Conservation (phyloP, 2,329 filamentous ascomycete species). For the Alternaria dauci region DNA sequence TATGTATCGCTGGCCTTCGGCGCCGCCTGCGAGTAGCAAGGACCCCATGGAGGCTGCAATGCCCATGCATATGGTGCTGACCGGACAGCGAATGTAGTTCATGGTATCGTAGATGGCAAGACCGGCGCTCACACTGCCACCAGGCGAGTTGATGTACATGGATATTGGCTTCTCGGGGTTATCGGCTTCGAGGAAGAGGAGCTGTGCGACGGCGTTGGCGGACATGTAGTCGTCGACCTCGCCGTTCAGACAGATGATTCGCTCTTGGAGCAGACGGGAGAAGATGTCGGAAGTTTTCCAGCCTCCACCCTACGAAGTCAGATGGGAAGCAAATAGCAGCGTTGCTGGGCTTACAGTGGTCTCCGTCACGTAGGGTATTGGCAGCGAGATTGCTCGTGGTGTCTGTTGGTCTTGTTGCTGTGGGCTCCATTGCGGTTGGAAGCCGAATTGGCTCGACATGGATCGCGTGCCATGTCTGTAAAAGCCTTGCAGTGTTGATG, state of each 20-base stretch:
- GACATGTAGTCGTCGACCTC: conserved; percentile 89
- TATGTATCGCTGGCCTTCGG: conserved; percentile 83
- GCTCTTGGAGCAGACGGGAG: conserved; percentile 69
- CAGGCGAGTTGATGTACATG: conserved; percentile 97
- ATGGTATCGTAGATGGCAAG: conserved; percentile 98
- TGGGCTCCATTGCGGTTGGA: conserved; percentile 29
- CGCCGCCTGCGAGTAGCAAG: conserved; percentile 84
- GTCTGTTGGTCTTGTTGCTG: conserved; percentile 30
- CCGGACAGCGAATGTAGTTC: conserved; percentile 92
- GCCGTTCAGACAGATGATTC: conserved; percentile 93
- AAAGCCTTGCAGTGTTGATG: conserved; percentile 18
- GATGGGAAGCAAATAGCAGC: conserved; percentile 12
- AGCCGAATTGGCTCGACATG: conserved; percentile 37
- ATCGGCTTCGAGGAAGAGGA: conserved; percentile 97
- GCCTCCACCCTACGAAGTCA: conserved; percentile 57
- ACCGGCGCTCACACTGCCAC: conserved; percentile 85
- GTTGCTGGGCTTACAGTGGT: conserved; percentile 52
- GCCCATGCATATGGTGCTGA: conserved; percentile 93
- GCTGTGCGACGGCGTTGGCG: conserved; percentile 92
- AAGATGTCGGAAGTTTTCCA: conserved; percentile 62
- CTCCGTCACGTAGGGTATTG: conserved; percentile 62
- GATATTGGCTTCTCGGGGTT: conserved; percentile 93
- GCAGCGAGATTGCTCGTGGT: conserved; percentile 52
- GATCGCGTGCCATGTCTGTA: conserved; percentile 30
- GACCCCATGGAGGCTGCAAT: conserved; percentile 96